phyloP scores from a whole-genome alignment of 495 filamentous ascomycete genomes.

The Penicillium roqueforti region DNA sequence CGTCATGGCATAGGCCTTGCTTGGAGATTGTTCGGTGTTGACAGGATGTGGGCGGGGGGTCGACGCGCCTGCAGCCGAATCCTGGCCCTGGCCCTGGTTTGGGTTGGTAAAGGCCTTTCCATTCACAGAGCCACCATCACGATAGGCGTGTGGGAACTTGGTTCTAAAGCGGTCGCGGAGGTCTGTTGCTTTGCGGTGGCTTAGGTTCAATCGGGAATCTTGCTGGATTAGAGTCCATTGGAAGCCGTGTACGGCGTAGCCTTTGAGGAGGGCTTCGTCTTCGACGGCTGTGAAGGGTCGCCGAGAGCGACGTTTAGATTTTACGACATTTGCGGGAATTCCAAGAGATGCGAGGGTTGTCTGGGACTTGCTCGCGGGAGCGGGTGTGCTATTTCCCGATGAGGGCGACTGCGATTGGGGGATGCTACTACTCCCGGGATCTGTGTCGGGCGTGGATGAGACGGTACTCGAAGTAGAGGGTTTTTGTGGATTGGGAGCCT shows the following conservation, averaged over 20 bases:
- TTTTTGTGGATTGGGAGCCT: conserved; percentile 14
- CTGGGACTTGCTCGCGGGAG: conserved; percentile 27
- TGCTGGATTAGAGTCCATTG: conserved; percentile 77
- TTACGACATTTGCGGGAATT: conserved; percentile 36
- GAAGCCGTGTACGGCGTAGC: conserved; percentile 70
- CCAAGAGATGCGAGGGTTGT: conserved; percentile 34
- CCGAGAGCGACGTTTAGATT: conserved; percentile 38
- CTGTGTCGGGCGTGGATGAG: conserved; percentile 16
- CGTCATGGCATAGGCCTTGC: conserved; percentile 3
- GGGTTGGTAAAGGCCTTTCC: conserved; percentile 24
- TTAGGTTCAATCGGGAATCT: conserved; percentile 62
- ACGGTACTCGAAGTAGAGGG: conserved; percentile 22
- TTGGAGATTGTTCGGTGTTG: conserved; percentile 15
- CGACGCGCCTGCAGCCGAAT: conserved; percentile 8
- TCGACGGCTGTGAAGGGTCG: conserved; percentile 70
- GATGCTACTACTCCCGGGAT: conserved; percentile 3
- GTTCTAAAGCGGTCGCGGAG: conserved; percentile 79
- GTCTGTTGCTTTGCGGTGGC: conserved; percentile 68
- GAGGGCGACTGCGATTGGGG: conserved; percentile 7
- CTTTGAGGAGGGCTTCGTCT: conserved; percentile 70
- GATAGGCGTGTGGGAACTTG: conserved; percentile 71
- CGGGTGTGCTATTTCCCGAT: conserved; percentile 12
- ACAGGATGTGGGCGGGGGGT: conserved; percentile 4
- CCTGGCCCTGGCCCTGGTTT: background rate
- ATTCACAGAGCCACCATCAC: conserved; percentile 45